Base-by-base conservation (phyloP, 1,284 basidiomycete genomes). In the Violaceomyces palustris region DNA sequence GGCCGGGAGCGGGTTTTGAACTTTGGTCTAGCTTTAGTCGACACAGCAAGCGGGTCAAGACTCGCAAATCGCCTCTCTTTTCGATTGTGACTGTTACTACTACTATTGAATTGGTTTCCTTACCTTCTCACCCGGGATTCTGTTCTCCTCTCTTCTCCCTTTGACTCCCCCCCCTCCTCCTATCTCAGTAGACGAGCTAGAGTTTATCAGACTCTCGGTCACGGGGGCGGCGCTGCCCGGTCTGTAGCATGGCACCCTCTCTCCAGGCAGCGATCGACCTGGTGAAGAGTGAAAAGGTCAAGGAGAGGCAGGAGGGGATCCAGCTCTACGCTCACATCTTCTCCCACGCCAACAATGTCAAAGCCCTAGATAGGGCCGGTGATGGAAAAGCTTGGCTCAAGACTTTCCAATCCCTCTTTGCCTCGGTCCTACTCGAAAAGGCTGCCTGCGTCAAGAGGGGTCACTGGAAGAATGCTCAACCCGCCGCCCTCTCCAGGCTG, bases 371-470 rank as follows among this genome's bases (percentile, higher is more conserved):
- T 18, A 69, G 74, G 9, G 74, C 80, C 19, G 80, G 80, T 7
- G 74, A 75, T 24, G 67, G 68, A 26, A 54, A 46, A 33, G 60
- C 72, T 18, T 93, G 87, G 88, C 74, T 84, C 26, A 75, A 78
- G 7, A 75, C 89, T 2, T 87, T 86, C 62, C 81, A 88, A 64
- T 81, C 82, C 17, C 75, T 92, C 9, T 90, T 88, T 71, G 75
- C 76, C 10, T 75, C 80, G 9, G 82, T 90, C 35, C 64, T 77
- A 15, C 77, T 75, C 46, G 88, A 93, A 75, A 83, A 81, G 70
- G 67, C 61, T 4, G 76, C 78, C 12, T 77, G 73, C 31, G 69
- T 78, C 50, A 82, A 80, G 72, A 83, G 82, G 64, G 73, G 60
- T 69, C 32, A 67, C 67, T 39, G 67, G 71, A 14, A 77, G 42